Base-by-base conservation (phyloP, 257 asterid genomes). In the Parsonsia alboflavescens region DNA sequence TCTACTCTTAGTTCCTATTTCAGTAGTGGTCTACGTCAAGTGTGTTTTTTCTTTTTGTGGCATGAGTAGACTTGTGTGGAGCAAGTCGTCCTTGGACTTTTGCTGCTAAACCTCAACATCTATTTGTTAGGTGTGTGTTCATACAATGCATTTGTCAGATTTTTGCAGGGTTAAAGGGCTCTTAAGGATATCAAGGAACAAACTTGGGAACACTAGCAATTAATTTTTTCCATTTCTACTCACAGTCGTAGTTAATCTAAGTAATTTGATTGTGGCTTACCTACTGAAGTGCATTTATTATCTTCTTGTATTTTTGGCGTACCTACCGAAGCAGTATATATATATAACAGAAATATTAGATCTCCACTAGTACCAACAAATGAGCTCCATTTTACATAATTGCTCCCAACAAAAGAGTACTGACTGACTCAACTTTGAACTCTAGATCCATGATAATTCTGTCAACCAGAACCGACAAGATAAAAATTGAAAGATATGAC, bases 401-500 rank as follows among this genome's bases (percentile, higher is more conserved):
- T 61, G 48, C 19, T 19, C 49, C 7, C 21, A 46, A 44, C 70
- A 39, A 16, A 9, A 36, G 70, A 72, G 24, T 11, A 2, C 42
- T 8, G 17, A 26, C 70, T 22, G 17, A 45, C 44, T 45, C 54
- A 22, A 50, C 30, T 13, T 72, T 21, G 75, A 39, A 26, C 28
- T 73, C 58, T 26, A 59, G 33, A 26, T 26, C 65, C 16, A 72
- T 72, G 28, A 22, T 75, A 9, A 21, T 74, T n/a, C 44, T 52
- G 70, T 7, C n/a, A 54, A 53, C 26, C 33, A 69, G 71, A 21
- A 68, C 54, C n/a, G 44, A 28, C 6, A 76, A 48, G 61, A 48
- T 50, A 59, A 42, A 76, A 69, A 19, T 48, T 58, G 28, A 61
- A 41, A 68, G 22, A 70, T 48, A 26, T 26, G 58, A 61, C 49